Base-by-base conservation (phyloP, 2,329 filamentous ascomycete species). In the Dothideomycetes sp. region DNA sequence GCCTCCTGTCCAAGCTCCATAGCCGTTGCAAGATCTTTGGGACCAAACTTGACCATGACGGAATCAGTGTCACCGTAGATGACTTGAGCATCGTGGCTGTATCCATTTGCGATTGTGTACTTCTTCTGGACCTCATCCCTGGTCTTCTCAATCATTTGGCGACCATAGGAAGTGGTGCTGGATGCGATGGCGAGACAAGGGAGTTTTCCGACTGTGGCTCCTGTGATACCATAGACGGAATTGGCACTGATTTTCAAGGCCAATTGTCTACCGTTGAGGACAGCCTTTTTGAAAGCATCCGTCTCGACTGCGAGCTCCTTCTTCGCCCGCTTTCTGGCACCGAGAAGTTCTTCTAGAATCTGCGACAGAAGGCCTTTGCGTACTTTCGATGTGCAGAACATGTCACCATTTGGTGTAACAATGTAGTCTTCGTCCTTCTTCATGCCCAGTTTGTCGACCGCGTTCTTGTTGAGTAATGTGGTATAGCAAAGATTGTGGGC, bases 1-100 rank as follows among this genome's bases (percentile, higher is more conserved):
- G 91, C 91, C 59, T 98, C 88, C 55, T 94, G 75, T n/a, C 91
- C 91, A 17, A 98, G 69, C 54, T 83, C 87, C 91, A 98, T 98
- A 16, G 87, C 82, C 48, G 91, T 84, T 4, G 76, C 73, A 14
- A 98, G 70, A 47, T 95, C 87, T 31, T 78, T 80, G 8, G 87
- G 88, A 32, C 91, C 91, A 50, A 98, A 98, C 56, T 95, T 96
- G 45, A 98, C 89, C 91, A 98, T 98, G 65, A 98, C 91, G 7
- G 91, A 98, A 72, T 98, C 91, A 2, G 91, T 98, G 62, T 98
- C 91, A 66, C 91, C 91, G 52, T 98, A 98, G 47, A 98, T 93
- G 64, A 98, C 91, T 57, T 95, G 80, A 0, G 91, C 91, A 59
- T 98, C 84, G 58, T 96, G 86, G 2, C 75, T 78, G 62, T 96